phyloP scores from a whole-genome alignment of 2,329 filamentous ascomycete genomes.

The Claviceps pusilla region DNA sequence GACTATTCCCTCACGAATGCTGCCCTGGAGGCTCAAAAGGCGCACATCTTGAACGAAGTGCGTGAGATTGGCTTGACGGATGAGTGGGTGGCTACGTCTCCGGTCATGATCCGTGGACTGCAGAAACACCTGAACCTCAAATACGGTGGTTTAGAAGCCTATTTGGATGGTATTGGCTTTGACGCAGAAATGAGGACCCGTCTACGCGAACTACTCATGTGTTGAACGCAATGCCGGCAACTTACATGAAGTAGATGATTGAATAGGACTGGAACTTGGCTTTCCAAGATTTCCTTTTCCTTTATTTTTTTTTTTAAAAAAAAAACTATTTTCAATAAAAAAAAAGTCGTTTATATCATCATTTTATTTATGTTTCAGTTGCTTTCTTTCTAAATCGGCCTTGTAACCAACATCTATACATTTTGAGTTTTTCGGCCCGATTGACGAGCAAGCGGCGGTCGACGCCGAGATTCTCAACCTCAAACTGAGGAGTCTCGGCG shows the following conservation, averaged over 20 bases:
- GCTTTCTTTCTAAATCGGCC: conserved; percentile 62
- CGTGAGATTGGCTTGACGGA: conserved; percentile 53
- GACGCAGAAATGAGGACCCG: conserved; percentile 23
- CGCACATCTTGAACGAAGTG: conserved; percentile 53
- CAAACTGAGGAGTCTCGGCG: conserved; percentile 34
- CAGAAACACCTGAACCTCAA: conserved; percentile 39
- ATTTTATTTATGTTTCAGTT: conserved; percentile 11
- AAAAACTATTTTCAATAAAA: too few species aligned
- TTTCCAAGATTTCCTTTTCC: too few species aligned
- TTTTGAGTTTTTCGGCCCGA: conserved; percentile 77
- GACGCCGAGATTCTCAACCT: conserved; percentile 63
- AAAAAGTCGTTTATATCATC: background rate
- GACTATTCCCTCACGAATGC: conserved; percentile 58
- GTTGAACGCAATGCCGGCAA: conserved; percentile 14
- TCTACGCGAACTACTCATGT: conserved; percentile 28
- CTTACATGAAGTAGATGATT: too few species aligned
- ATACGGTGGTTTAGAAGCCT: conserved; percentile 53
- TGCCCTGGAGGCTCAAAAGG: conserved; percentile 43
- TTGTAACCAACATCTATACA: conserved; percentile 97
- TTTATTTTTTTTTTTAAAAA: background rate
- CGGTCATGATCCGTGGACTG: conserved; percentile 47
- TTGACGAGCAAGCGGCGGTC: conserved; percentile 88
- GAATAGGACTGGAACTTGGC: too few species aligned
- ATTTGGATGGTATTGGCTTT: conserved; percentile 50
- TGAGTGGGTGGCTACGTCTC: conserved; percentile 55